Evolutionary conservation across 164 flowering plant species (phyloP).

Genomic region (Vitis vinifera): ASM3070453v1 NC_081809.1:5144001-5144500

Average conservation of each 20-base stretch:
- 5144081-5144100: constrained; percentile 67
- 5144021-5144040: constrained; percentile 74
- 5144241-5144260: constrained; percentile 51
- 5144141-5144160: constrained; percentile 51
- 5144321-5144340: no score
- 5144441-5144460: no score
- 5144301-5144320: constrained; percentile 28
- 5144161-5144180: constrained; percentile 56
- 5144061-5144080: constrained; percentile 74
- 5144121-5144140: constrained; percentile 44
- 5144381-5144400: no score
- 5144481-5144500: no score
- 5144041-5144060: constrained; percentile 77
- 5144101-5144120: constrained; percentile 50
- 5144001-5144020: constrained; percentile 75
- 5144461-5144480: no score
- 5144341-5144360: no score
- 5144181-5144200: constrained; percentile 51
- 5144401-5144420: no score
- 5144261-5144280: constrained; percentile 68
- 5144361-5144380: no score
- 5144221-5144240: constrained; percentile 80
- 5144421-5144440: no score
- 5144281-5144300: constrained; percentile 91
- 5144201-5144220: constrained; percentile 73